Evolutionary conservation across 306 rosid genomes (phyloP).

Genomic region (Fragaria iinumae): DNA sequence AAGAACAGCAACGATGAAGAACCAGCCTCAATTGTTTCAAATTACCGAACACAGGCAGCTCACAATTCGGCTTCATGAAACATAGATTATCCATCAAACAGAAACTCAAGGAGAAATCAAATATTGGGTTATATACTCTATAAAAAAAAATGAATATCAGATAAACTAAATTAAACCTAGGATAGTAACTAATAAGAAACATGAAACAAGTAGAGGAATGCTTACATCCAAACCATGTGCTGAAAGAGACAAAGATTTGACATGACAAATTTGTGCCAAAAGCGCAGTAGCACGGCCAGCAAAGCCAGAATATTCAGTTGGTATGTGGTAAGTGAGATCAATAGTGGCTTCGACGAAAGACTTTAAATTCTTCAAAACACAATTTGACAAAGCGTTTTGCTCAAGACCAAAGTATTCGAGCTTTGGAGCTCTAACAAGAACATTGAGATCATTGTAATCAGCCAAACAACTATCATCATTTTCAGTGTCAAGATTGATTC

Average conservation of each 20-base stretch:
- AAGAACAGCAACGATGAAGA: too few relatives aligned
- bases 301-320: neutral
- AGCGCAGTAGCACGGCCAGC: neutral
- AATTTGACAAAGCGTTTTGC: neutral
- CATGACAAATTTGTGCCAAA: neutral
- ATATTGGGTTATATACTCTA: neutral
- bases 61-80: neutral
- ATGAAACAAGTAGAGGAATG: neutral
- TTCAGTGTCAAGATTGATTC: neutral
- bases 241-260: neutral
- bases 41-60: neutral
- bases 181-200: neutral
- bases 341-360: neutral
- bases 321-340: neutral
- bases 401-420: neutral
- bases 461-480: too few relatives aligned
- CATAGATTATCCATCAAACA: neutral
- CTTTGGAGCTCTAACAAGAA: neutral
- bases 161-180: neutral
- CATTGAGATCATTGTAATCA: neutral
- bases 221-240: neutral
- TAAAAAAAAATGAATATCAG: neutral
- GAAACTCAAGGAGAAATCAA: neutral
- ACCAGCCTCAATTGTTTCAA: neutral
- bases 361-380: neutral